Conservation (phyloP, 306 rosid species). For the Potentilla sterilis region DNA sequence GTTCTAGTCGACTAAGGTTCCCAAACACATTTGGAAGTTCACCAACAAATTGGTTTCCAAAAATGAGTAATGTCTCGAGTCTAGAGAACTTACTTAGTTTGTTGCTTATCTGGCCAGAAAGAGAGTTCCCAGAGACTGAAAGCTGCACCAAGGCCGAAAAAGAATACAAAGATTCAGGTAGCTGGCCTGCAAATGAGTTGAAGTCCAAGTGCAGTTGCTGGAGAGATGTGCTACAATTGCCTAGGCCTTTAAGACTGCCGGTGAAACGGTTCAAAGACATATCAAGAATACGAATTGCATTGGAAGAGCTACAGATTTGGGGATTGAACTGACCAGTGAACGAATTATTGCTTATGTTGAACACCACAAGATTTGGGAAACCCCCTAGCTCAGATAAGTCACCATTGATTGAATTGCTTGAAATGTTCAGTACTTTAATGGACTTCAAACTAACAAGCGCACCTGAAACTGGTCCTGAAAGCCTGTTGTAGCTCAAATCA, state of each 20-base stretch:
- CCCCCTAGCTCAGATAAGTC: slow-evolving; percentile 35
- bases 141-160: slow-evolving; percentile 51
- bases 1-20: slow-evolving; percentile 48
- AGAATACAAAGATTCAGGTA: slow-evolving; percentile 63
- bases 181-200: slow-evolving; percentile 52
- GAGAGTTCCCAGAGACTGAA: slow-evolving; percentile 58
- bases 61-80: slow-evolving; percentile 48
- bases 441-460: slow-evolving; percentile 53
- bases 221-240: slow-evolving; percentile 53
- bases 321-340: slow-evolving; percentile 53
- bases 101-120: slow-evolving; percentile 57
- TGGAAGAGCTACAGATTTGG: slow-evolving; percentile 53
- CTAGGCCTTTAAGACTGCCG: slow-evolving; percentile 58
- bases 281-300: slow-evolving; percentile 53
- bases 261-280: slow-evolving; percentile 46
- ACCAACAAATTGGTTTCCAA: slow-evolving; percentile 54
- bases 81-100: slow-evolving; percentile 64
- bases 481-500: slow-evolving; percentile 68
- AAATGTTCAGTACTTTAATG: slow-evolving; percentile 53
- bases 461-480: slow-evolving; percentile 47
- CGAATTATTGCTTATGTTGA: slow-evolving; percentile 70
- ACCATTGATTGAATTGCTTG: slow-evolving; percentile 56
- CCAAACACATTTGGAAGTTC: slow-evolving; percentile 68
- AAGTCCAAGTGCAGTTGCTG: slow-evolving; percentile 45
- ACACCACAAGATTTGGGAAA: slow-evolving; percentile 49